Evolutionary conservation across 345 rosid genomes (phyloP), one percentile per base, ranked within the genome.

Genomic region (Orychophragmus violaceus): DNA sequence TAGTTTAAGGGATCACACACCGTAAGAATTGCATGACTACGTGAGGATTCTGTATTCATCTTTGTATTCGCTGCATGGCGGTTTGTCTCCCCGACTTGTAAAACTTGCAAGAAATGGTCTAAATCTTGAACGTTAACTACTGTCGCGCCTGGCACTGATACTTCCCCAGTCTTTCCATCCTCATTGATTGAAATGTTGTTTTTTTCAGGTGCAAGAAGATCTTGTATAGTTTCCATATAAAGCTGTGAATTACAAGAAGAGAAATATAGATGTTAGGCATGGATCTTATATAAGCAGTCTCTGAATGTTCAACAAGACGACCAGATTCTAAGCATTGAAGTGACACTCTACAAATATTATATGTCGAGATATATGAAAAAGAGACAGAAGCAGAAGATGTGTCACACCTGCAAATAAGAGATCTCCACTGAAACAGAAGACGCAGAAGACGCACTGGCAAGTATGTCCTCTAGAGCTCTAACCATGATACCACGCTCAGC

Each of bases 401-500:
- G 30, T 12, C 62, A 29, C 76, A 89, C 98, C 97, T 92, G 98
- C 78, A 92, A 73, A 77, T 81, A 89, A 18, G 98, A 92, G 74
- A 87, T 80, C 78, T 92, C 94, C 60, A 92, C 79, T 19, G 79
- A 73, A 78, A 82, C 90, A 37, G 88, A 81, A 44, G 88, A 81
- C 66, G 80, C 75, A 59, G 72, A 70, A 21, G 81, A 75, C 30
- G 76, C 78, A 59, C 65, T 78, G 5, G 70, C 62, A 73, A 87
- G 70, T 64, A 93, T 77, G 67, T 93, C 98, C 74, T 93, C 98
- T 0, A 93, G 65, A 64, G 96, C 88, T 81, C 98, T 83, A 66
- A 89, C 91, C 96, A 93, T 85, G 56, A 89, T 87, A 37, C 96
- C 97, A 75, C 96, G 95, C 81, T 93, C 88, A 23, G 97, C 84